These are phyloP conservation scores for Ballota nigra DNA, from an alignment of 257 asterid species.

Conservation along the genomic window DNA sequence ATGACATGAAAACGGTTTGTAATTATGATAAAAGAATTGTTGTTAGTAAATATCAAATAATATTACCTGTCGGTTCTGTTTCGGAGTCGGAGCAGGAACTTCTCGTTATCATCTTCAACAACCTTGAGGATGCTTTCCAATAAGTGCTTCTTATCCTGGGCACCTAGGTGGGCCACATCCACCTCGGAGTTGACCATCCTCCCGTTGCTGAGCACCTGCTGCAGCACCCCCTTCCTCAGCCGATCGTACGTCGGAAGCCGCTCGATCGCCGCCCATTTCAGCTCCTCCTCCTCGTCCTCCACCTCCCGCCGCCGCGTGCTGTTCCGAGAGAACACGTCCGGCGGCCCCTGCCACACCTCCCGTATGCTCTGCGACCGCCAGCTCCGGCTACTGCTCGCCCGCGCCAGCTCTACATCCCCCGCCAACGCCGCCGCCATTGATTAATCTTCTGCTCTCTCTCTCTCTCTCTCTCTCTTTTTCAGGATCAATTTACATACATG, in stretches of 20 bases:
- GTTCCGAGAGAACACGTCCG: constrained; percentile 56
- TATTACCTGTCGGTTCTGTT: constrained; percentile 78
- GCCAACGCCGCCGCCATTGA: constrained; percentile 47
- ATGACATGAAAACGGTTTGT: too few species aligned
- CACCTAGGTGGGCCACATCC: constrained; percentile 56
- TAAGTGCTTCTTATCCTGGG: constrained; percentile 58
- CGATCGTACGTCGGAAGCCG: constrained; percentile 77
- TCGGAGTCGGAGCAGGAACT: constrained; percentile 58
- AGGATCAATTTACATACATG: not conserved
- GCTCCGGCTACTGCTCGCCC: constrained; percentile 53
- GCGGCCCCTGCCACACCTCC: constrained; percentile 65
- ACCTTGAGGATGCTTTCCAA: constrained; percentile 68
- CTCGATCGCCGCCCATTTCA: constrained; percentile 87
- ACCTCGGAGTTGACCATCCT: constrained; percentile 44
- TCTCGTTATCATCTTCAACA: constrained; percentile 74
- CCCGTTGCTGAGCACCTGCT: constrained; percentile 58
- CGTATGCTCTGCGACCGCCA: constrained; percentile 63
- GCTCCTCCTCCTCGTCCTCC: constrained; percentile 87
- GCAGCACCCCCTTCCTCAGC: constrained; percentile 66
- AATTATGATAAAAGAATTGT: too few species aligned
- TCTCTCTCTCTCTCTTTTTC: too few species aligned
- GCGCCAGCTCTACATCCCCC: constrained; percentile 49
- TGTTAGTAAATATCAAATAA: too few species aligned
- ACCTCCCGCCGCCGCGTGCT: constrained; percentile 52
- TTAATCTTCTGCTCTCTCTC: not conserved